Conservation (phyloP, 176 grass and related monocot species). For the Tillandsia fasciculata region DNA sequence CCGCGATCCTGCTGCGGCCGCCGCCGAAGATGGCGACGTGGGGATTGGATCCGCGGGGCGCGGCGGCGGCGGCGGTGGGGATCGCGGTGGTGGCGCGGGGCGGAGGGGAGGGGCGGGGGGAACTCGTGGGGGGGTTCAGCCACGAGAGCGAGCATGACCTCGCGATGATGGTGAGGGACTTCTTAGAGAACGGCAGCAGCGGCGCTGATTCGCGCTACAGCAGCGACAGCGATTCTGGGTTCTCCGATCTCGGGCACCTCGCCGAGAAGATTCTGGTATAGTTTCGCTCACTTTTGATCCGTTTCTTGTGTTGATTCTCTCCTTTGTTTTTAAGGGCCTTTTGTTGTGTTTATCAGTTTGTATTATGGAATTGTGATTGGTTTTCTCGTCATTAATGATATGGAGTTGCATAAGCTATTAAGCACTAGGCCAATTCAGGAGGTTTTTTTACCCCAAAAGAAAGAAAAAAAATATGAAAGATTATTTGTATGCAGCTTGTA, state of each 20-base stretch:
- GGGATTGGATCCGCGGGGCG: slow-evolving; percentile 23
- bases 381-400: too few species aligned
- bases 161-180: slow-evolving; percentile 72
- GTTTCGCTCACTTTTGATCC: background rate
- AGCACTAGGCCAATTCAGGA: too few species aligned
- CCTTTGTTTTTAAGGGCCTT: slow-evolving; percentile 5
- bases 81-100: slow-evolving; percentile 21
- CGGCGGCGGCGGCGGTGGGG: slow-evolving; percentile 13
- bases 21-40: slow-evolving; percentile 28
- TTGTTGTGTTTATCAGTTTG: background rate
- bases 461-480: too few species aligned
- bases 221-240: slow-evolving; percentile 62
- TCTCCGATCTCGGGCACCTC: slow-evolving; percentile 71
- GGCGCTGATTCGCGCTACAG: slow-evolving; percentile 54
- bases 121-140: slow-evolving; percentile 30
- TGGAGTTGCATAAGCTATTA: too few species aligned
- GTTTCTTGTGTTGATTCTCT: background rate
- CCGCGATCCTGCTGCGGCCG: slow-evolving; percentile 16
- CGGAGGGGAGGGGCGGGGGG: slow-evolving; percentile 7
- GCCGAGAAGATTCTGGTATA: slow-evolving; percentile 59
- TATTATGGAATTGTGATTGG: background rate
- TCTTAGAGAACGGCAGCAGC: slow-evolving; percentile 63
- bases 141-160: slow-evolving; percentile 82
- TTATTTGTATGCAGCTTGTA: too few species aligned
- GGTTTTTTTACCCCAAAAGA: too few species aligned